Percentiles rank a stretch among this genome's conserved stretches.
Evolutionary conservation across 129 eudicot species (phyloP).

Genomic region (Tagetes patula): DNA sequence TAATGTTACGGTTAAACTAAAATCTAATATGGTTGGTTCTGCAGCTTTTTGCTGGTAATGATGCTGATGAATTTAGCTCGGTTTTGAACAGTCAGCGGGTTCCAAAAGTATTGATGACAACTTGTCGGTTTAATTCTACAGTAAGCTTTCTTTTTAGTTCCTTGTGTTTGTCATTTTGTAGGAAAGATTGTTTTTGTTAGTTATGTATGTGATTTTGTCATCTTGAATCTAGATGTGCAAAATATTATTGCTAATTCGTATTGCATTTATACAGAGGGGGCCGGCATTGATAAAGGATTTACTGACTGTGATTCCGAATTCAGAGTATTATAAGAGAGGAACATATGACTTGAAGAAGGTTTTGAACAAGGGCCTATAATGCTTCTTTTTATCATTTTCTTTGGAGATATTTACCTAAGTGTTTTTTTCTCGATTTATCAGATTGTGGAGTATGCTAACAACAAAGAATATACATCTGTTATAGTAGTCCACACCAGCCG

Average conservation of each 20-base stretch:
- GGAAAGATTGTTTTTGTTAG: constrained; percentile 11
- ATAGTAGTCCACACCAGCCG: constrained; percentile 93
- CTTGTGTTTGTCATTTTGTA: not conserved
- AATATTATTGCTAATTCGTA: constrained; percentile 3
- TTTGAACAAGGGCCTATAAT: not conserved
- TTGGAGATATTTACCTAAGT: not conserved
- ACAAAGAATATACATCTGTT: constrained; percentile 80
- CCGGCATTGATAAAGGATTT: constrained; percentile 83
- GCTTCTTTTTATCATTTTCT: not conserved
- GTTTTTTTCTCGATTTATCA: constrained; percentile 26
- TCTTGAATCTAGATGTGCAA: not conserved
- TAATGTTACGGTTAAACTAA: not conserved
- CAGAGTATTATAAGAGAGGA: constrained; percentile 86
- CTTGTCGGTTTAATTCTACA: constrained; percentile 84
- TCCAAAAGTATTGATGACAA: constrained; percentile 83
- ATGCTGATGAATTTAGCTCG: constrained; percentile 81
- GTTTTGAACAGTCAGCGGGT: constrained; percentile 45
- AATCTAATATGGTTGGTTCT: constrained; percentile 9
- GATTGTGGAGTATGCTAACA: constrained; percentile 85
- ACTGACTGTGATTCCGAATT: constrained; percentile 71
- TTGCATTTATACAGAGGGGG: constrained; percentile 59
- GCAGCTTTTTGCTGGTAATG: constrained; percentile 86
- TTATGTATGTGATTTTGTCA: not conserved
- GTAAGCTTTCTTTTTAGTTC: constrained; percentile 38
- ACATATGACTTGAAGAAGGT: constrained; percentile 97